Evolutionary conservation across 2,329 filamentous ascomycete genomes (phyloP).

Genomic region (Verticillium isaacii): DNA sequence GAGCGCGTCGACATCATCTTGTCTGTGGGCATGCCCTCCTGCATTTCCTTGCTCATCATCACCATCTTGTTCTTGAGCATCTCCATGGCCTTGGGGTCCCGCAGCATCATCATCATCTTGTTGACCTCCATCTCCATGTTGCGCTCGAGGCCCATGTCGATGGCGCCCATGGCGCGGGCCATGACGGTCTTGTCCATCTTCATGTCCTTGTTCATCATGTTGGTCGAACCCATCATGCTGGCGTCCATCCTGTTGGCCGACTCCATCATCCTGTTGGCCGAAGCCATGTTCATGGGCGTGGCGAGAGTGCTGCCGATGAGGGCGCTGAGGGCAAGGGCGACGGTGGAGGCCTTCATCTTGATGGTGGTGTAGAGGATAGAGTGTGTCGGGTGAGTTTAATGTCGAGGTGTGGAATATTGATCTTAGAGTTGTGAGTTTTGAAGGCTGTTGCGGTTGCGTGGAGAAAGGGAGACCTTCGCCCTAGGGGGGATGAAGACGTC

Average conservation of each 20-base stretch:
- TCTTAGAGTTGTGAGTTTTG: not conserved
- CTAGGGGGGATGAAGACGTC: not conserved
- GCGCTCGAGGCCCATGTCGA: not conserved
- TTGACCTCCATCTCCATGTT: not conserved
- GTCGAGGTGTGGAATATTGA: not conserved
- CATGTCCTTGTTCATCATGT: not conserved
- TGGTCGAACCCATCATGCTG: not conserved
- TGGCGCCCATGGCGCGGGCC: not conserved
- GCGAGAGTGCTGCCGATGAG: conserved; percentile 1
- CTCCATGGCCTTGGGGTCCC: not conserved
- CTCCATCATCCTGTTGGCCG: not conserved
- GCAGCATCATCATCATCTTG: not conserved
- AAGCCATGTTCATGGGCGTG: conserved; percentile 1
- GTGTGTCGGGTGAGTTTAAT: not conserved
- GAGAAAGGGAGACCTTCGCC: not conserved
- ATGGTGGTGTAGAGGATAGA: conserved; percentile 1
- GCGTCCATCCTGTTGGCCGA: not conserved
- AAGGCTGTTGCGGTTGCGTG: conserved; percentile 5
- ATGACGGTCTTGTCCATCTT: not conserved
- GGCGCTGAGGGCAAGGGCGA: conserved; percentile 1
- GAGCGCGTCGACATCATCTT: not conserved
- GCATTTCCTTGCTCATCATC: not conserved
- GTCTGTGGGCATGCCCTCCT: not conserved
- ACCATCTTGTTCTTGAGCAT: conserved; percentile 2
- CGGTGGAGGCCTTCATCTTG: conserved; percentile 10